Base-by-base conservation (phyloP, 2,329 filamentous ascomycete species). In the Penicillium sp. region DNA sequence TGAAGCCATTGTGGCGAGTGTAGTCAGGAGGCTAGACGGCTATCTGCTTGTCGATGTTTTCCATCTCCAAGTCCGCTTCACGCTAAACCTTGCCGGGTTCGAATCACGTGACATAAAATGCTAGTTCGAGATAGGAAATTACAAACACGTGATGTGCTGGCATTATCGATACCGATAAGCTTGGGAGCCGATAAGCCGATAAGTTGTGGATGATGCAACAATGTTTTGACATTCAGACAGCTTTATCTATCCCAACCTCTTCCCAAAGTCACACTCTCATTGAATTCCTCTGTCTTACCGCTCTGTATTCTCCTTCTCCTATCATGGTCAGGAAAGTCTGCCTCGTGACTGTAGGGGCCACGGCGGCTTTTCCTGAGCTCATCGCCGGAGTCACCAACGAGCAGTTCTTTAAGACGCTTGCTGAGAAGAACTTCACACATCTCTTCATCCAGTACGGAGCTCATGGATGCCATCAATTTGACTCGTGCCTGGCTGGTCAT, bases 291-390 rank as follows among this genome's bases (percentile, higher is more conserved):
- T 4, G 6, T 1, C n/a, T 7, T 37, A 37, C 35, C 35, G 1
- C 0, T n/a, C n/a, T 39, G 19, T 10, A 1, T 10, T 19, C 4
- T 10, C 3, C 8, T 19, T 8, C 11, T 44, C 3, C 35, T 16
- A 24, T 13, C 49, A 52, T 52, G 13, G 31, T 16, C 13, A 70
- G 63, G 49, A 81, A 79, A 62, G 47, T 76, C 52, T 95, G 90
- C 71, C 90, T 99, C 64, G 88, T 97, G 54, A 98, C 95, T 0
- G 89, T 96, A 29, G 95, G 95, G 55, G 93, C 95, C 6, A 99
- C 93, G 0, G 92, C 93, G 16, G 85, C 89, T 21, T 99, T 99
- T 75, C 81, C 83, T 52, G 75, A 81, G 7, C 84, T 99, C 2
- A 83, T 96, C 55, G 76, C 82, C 44, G 84, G 88, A 31, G 84